Base-by-base conservation (phyloP, 2,329 filamentous ascomycete species). In the Podosphaera leucotricha region DNA sequence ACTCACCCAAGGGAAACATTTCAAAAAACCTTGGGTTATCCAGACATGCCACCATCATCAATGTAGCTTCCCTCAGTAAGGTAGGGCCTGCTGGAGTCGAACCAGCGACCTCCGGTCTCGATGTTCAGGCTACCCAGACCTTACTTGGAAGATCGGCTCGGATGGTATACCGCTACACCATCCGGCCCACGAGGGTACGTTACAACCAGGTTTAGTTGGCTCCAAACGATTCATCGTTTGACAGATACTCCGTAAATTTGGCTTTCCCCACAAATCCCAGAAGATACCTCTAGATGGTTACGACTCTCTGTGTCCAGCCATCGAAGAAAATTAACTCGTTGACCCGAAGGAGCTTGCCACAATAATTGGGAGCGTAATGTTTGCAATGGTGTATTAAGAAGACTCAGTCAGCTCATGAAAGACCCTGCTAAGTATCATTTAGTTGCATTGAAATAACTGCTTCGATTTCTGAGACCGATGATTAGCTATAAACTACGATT, bases 341-440 rank as follows among this genome's bases (percentile, higher is more conserved):
- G 35, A 44, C 24, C n/a, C 35, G 2, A 8, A 2, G 2, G 43
- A 44, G 20, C 38, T 38, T 15, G 3, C 33, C 6, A 22, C 11
- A 19, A 38, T 28, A 2, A 26, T 44, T 28, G 43, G 21, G 11
- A 44, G 35, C 19, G 16, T 38, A 13, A 38, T 44, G 35, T 44
- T 38, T 20, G 43, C 43, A 10, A 44, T 44, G 35, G 36, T 38
- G 4, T 44, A 24, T 21, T 44, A 7, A 19, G 33, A 26, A 38
- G 36, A 20, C 26, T 44, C 6, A 44, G 35, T 28, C 35, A 44
- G 38, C 18, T 38, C 21, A 44, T 44, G 35, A 44, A 26, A 19
- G 43, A 38, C 18, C 35, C 35, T 8, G 30, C 22, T 13, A 21
- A 43, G 28, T 8, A 43, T 15, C 30, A 43, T 37, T n/a, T 24